Base-by-base conservation (phyloP, 331 rosid genomes). In the Saraca asoca region DNA sequence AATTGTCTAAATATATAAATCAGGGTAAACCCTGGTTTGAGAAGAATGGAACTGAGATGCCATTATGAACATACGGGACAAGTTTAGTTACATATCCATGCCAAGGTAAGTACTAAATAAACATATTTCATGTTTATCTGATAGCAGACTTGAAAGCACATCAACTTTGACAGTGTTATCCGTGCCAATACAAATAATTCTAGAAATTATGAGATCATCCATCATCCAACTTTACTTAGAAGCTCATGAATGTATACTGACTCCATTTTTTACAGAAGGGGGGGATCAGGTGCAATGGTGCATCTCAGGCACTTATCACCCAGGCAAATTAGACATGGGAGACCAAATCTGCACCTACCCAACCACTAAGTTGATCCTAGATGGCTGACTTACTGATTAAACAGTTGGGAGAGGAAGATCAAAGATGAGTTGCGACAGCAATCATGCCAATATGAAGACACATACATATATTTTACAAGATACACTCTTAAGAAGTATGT, bases 1-100 rank as follows among this genome's bases (percentile, higher is more conserved):
- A 38, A 37, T 18, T 16, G 51, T 35, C 45, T 51, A 38, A 74
- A 20, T 48, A 66, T 59, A 42, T 42, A 43, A 19, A 58, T 62
- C 52, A 70, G 37, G 65, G 52, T 12, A 52, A 49, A 73, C 48
- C 17, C n/a, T 12, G 48, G 11, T 39, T 62, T 10, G 39, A 33
- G 42, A 41, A 55, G 56, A 9, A 5, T 11, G 39, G 20, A 48
- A 44, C 45, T 10, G 33, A 5, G 64, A 33, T 13, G 54, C 51
- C 49, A 63, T 13, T 14, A 72, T 64, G 13, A 17, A 48, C 34
- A 34, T 12, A 63, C 13, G 43, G 20, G 38, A 33, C 34, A 43
- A 12, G n/a, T 39, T n/a, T 55, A 68, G n/a, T 12, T n/a, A 10
- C n/a, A 52, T 38, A 50, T 19, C 58, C 51, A 62, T 62, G 13